Base-by-base conservation (phyloP, 129 eudicot genomes). In the Tanacetum coccineum region DNA sequence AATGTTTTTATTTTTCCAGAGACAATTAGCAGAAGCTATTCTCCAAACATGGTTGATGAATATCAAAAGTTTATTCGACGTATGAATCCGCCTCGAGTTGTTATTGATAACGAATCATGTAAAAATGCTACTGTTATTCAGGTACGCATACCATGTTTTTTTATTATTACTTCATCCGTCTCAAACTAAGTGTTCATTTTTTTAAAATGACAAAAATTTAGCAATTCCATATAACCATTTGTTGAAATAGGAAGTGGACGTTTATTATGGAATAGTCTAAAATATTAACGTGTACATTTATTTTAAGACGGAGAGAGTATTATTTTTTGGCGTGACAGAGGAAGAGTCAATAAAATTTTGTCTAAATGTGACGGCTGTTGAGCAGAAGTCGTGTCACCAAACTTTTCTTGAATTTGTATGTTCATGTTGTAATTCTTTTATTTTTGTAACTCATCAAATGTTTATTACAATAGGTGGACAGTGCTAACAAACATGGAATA, bases 1-100 rank as follows among this genome's bases (percentile, higher is more conserved):
- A 36, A 36, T 36, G 40, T 39, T 63, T 66, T 13, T 75, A 60
- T 70, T 36, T 58, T 66, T 8, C 62, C 89, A 86, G 91, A 92
- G 42, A 67, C 83, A 52, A 72, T 78, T 26, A 70, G 78, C 64
- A 70, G 83, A 76, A 86, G 88, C 70, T 93, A 60, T 74, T 88
- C 99, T 49, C 81, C 76, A 10, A 79, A 81, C 78, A 89, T 84
- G 92, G 95, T 80, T 76, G 96, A 88, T 70, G 96, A 93, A 61
- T 93, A 93, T 82, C 87, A 93, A 81, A 93, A 93, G 53, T 74
- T 93, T 46, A 81, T 93, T 66, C 86, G 99, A 62, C 72, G 99
- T 78, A 89, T 93, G 99, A 88, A 93, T 68, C 99, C 99, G 19
- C 99, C 99, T 65, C 85, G 97, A 67, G 95, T 91, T 17, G 97